These are phyloP conservation scores for Linnemannia schmuckeri DNA, from an alignment of 192 early-diverging fungal species.

Conservation along the genomic window DNA sequence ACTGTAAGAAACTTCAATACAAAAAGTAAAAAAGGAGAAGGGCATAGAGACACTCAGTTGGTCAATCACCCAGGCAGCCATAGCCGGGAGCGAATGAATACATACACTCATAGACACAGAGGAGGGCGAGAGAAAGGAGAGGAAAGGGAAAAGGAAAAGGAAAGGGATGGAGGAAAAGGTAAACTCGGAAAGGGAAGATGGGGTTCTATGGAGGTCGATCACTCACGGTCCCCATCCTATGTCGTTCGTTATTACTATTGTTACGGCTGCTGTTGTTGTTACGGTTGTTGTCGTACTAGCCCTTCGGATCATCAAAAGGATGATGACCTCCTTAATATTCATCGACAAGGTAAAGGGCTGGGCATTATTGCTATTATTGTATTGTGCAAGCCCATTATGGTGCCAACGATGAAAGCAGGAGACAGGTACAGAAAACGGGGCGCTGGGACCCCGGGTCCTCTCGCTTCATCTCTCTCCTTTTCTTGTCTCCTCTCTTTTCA, in stretches of 20 bases:
- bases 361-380: not conserved
- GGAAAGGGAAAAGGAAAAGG: not conserved
- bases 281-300: not conserved
- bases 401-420: slow-evolving; percentile 14
- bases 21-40: not conserved
- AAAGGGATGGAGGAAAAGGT: not conserved
- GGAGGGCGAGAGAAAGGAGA: not conserved
- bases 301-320: not conserved
- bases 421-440: slow-evolving; percentile 17
- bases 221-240: not conserved
- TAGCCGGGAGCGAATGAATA: not conserved
- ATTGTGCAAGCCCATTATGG: not conserved
- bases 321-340: not conserved
- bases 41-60: not conserved
- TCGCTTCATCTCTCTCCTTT: not conserved
- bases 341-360: not conserved
- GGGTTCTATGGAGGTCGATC: slow-evolving; percentile 1
- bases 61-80: not conserved
- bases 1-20: not conserved
- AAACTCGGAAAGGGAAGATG: not conserved
- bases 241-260: not conserved
- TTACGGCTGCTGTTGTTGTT: not conserved
- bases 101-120: not conserved
- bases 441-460: not conserved
- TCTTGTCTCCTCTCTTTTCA: not conserved